phyloP scores from a whole-genome alignment of 2,329 filamentous ascomycete species.

The Diplodia scrobiculata region DNA sequence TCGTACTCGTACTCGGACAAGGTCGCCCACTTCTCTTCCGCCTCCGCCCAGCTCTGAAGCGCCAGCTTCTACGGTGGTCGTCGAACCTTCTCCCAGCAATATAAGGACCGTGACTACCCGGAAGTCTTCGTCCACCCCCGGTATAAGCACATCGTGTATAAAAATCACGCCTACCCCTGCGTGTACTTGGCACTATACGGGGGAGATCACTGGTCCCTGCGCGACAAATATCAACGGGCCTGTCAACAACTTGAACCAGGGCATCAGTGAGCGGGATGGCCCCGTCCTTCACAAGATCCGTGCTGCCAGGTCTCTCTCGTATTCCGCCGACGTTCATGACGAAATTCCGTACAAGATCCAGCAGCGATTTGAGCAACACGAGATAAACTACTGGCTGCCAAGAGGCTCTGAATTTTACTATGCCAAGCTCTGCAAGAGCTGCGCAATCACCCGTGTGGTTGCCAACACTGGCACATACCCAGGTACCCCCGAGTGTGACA shows the following conservation, averaged over 20 bases:
- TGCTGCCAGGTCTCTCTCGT: background rate
- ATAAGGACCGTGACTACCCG: no score
- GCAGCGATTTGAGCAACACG: constrained; percentile 1
- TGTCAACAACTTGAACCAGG: no score
- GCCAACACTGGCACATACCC: constrained; percentile 3
- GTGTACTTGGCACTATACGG: background rate
- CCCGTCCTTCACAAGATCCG: background rate
- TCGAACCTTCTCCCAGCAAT: no score
- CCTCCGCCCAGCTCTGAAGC: no score
- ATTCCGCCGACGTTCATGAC: background rate
- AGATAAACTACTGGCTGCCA: constrained; percentile 15
- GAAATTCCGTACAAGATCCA: background rate
- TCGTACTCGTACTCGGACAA: background rate
- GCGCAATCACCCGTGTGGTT: background rate
- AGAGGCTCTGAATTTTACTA: constrained; percentile 13
- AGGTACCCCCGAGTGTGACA: background rate
- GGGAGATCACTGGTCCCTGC: background rate
- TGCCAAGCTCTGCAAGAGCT: background rate
- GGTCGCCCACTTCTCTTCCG: no score
- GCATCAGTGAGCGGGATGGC: no score
- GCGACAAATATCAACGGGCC: background rate
- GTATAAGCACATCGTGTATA: background rate
- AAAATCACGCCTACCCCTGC: no score
- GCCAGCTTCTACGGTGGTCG: no score
- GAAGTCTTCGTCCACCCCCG: no score